phyloP scores from a whole-genome alignment of 2,329 filamentous ascomycete genomes.

The Mollisiaceae sp. region DNA sequence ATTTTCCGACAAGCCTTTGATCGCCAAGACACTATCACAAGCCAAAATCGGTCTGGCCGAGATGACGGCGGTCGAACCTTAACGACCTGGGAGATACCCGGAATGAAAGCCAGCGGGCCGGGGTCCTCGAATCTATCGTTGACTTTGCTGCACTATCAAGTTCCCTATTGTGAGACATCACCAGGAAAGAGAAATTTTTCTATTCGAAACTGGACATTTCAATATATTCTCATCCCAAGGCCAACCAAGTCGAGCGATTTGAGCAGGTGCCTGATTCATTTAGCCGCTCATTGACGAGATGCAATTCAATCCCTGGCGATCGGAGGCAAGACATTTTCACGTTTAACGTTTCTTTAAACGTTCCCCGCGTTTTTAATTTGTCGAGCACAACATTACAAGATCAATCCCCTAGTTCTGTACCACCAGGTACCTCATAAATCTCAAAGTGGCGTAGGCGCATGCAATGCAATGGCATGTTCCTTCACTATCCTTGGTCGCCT shows the following conservation, averaged over 20 bases:
- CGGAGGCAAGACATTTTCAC: not conserved
- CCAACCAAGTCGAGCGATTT: slow-evolving; percentile 12
- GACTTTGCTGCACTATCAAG: slow-evolving; percentile 5
- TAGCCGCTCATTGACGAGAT: slow-evolving; percentile 17
- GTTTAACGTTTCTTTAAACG: slow-evolving; percentile 15
- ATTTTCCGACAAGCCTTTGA: slow-evolving; percentile 4
- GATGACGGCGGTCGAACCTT: slow-evolving; percentile 4
- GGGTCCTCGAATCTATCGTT: not conserved
- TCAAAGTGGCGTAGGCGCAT: slow-evolving; percentile 7
- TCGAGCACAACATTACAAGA: not conserved
- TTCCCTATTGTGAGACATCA: slow-evolving; percentile 5
- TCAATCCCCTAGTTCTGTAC: not conserved
- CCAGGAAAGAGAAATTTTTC: slow-evolving; percentile 9
- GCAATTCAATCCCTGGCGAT: slow-evolving; percentile 2
- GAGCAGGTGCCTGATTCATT: slow-evolving; percentile 18
- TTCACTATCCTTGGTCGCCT: not conserved
- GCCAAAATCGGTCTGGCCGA: slow-evolving; percentile 3
- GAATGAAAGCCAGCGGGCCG: not conserved
- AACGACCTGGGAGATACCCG: not conserved
- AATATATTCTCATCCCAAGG: slow-evolving; percentile 14
- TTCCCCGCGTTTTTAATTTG: slow-evolving; percentile 29
- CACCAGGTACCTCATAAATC: no score
- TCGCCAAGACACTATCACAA: not conserved
- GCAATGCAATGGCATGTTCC: slow-evolving; percentile 8
- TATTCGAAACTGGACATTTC: slow-evolving; percentile 15